Conservation (phyloP, 257 asterid genomes). For the Cordia subcordata region DNA sequence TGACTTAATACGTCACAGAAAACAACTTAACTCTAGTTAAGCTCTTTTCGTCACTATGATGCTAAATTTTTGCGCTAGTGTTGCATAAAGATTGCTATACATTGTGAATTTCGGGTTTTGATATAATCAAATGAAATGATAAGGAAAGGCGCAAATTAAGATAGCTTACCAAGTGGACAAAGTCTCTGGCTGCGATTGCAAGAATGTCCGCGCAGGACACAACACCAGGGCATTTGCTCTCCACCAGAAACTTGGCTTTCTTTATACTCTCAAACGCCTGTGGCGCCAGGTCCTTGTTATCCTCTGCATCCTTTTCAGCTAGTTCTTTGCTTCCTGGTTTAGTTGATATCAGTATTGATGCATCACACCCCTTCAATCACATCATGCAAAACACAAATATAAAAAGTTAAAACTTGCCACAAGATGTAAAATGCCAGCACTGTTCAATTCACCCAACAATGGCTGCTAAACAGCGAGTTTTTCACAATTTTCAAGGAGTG, state of each 20-base stretch:
- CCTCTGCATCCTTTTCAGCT: slow-evolving; percentile 84
- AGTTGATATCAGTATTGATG: slow-evolving; percentile 58
- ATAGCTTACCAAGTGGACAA: slow-evolving; percentile 69
- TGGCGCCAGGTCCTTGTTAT: slow-evolving; percentile 65
- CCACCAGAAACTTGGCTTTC: slow-evolving; percentile 68
- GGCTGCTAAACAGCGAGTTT: too few species aligned
- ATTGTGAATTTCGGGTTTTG: too few species aligned
- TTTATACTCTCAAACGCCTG: slow-evolving; percentile 70
- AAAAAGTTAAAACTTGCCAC: background rate
- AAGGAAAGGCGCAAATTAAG: background rate
- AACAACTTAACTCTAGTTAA: too few species aligned
- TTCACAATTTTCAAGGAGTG: too few species aligned
- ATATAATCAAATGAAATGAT: background rate
- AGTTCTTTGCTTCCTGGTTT: slow-evolving; percentile 54
- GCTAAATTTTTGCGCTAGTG: too few species aligned
- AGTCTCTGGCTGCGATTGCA: slow-evolving; percentile 90
- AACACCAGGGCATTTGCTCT: slow-evolving; percentile 84
- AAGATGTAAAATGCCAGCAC: too few species aligned
- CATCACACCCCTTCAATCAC: slow-evolving; percentile 77
- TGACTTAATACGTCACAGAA: too few species aligned
- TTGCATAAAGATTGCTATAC: too few species aligned
- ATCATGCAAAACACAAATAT: background rate
- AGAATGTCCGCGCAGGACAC: slow-evolving; percentile 95
- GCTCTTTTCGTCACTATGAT: too few species aligned
- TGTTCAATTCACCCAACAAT: too few species aligned